A percentile compares a stretch with the other conserved stretches of the same genome.
Evolutionary conservation across 2,329 filamentous ascomycete species (phyloP).

Genomic region (Apiospora sp.): DNA sequence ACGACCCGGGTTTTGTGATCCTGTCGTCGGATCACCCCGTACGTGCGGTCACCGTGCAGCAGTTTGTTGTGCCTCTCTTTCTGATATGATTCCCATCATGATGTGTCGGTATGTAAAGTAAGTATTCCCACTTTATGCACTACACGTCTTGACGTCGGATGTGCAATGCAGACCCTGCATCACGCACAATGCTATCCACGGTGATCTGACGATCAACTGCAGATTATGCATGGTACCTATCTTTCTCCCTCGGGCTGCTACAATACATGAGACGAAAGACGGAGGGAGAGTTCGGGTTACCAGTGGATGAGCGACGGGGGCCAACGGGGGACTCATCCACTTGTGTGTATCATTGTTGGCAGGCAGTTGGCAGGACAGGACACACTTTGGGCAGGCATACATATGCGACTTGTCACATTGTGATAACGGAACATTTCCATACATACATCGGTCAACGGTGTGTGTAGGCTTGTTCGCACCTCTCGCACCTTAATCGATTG

Average conservation of each 20-base stretch:
- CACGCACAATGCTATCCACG: neutral
- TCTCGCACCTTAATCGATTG: neutral
- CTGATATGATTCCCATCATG: neutral
- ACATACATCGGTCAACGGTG: no score
- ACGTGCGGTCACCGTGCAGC: neutral
- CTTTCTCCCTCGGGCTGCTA: neutral
- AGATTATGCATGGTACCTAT: neutral
- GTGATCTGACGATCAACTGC: neutral
- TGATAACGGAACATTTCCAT: neutral
- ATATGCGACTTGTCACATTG: slow-evolving; percentile 2
- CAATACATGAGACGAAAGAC: neutral
- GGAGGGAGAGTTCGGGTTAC: neutral
- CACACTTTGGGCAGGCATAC: neutral
- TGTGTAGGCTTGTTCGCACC: no score
- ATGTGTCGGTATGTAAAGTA: no score
- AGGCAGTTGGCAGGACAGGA: no score
- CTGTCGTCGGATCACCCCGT: neutral
- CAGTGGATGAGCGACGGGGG: neutral
- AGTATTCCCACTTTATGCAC: no score
- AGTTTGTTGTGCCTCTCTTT: neutral
- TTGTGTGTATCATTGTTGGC: neutral
- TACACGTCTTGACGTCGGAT: neutral
- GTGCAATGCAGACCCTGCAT: neutral
- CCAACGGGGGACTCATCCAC: neutral
- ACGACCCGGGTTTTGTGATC: neutral